Base-by-base conservation (phyloP, 768 basidiomycete species). In the Aureoboletus auriporus region DNA sequence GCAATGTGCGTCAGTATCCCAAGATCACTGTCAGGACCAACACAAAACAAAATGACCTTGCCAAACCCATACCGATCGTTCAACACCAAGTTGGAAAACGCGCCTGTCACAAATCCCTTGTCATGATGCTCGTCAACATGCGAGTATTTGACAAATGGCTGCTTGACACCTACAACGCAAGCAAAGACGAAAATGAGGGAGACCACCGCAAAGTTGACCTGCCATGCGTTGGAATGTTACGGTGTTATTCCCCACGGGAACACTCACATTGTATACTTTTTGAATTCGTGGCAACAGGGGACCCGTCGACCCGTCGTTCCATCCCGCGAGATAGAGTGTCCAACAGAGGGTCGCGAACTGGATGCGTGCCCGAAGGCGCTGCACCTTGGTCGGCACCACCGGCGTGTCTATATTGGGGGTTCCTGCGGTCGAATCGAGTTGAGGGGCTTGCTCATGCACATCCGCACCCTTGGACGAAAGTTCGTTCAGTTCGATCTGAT, bases 121-220 rank as follows among this genome's bases (percentile, higher is more conserved):
- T 9, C 13, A 30, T 14, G 12, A 33, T 33, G n/a, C n/a, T n/a
- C 11, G 17, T 6, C 27, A 12, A 55, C 42, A 5, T 8, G 12
- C 12, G 5, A 33, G 33, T 2, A 14, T 4, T 5, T 33, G 13
- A 10, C 30, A 12, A 31, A 40, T 4, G 12, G 30, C 27, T 3
- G 26, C 6, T 2, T 13, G 36, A 34, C 20, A 66, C 70, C 4
- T 11, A 71, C 74, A 10, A 61, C 42, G 46, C 69, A 72, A 14
- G 68, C 63, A 47, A 69, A 65, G 8, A 75, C 71, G 49, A 73
- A 76, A 8, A 75, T 60, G 13, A 76, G 46, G 17, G 74, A 75
- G 5, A 75, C 74, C 29, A 66, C 55, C 2, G 62, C 57, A 52
- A 68, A 75, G 17, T 67, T 64, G 39, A 75, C 57, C 74, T 72